Evolutionary conservation across 208 protist genomes (phyloP).

Genomic region (Borovskyia barvae): DNA sequence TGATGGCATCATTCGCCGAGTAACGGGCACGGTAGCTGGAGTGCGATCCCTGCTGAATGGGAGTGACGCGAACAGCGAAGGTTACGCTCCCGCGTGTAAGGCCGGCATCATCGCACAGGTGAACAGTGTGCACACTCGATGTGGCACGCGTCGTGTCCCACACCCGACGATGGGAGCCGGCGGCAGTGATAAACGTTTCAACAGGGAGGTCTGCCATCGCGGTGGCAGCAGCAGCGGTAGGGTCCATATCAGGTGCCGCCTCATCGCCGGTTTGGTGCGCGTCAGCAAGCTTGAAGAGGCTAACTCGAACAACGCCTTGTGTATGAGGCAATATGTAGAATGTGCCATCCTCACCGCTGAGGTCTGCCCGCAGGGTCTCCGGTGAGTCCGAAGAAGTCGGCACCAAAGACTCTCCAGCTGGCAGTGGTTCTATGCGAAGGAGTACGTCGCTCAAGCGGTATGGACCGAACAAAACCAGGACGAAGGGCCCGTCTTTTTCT

Average conservation of each 20-base stretch:
- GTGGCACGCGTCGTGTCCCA: background rate
- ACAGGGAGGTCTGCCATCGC: constrained; percentile 13
- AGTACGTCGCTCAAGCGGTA: too few species aligned
- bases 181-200: constrained; percentile 8
- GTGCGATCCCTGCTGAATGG: background rate
- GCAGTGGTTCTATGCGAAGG: too few species aligned
- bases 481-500: too few species aligned
- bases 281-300: background rate
- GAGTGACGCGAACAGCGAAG: constrained; percentile 3
- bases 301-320: background rate
- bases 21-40: too few species aligned
- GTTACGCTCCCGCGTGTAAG: background rate
- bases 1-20: too few species aligned
- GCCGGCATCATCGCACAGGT: background rate
- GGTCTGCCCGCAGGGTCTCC: background rate
- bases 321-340: background rate
- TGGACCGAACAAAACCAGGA: too few species aligned
- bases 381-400: too few species aligned
- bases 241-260: background rate
- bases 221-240: background rate
- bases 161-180: background rate
- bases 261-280: background rate
- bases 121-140: constrained; percentile 15
- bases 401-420: too few species aligned
- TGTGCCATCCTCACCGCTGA: background rate